Conservation (phyloP, 805 yeast genomes). For the Saccharomyces paradoxus region DNA sequence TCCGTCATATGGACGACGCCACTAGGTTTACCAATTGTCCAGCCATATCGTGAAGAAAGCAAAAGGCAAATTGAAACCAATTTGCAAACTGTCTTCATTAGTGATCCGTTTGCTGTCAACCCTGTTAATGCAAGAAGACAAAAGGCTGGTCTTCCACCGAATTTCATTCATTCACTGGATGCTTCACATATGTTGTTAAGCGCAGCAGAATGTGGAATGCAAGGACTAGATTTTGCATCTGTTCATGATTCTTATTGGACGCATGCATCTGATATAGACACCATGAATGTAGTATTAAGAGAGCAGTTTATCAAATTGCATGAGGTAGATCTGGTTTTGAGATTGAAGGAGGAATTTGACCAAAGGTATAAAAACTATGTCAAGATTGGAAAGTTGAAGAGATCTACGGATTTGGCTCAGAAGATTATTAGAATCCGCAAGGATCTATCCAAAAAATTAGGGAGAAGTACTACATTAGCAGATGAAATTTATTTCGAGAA, state of each 20-base stretch:
- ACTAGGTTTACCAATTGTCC: constrained; percentile 89
- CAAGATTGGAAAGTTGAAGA: constrained; percentile 49
- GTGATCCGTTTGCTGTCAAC: constrained; percentile 78
- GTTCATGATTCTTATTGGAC: constrained; percentile 99
- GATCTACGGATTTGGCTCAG: constrained; percentile 42
- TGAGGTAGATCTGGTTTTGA: constrained; percentile 59
- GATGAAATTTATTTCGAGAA: constrained; percentile 73
- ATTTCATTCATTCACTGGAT: constrained; percentile 88
- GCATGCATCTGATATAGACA: constrained; percentile 76
- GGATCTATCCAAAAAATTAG: constrained; percentile 40
- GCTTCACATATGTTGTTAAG: constrained; percentile 95
- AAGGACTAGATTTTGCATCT: constrained; percentile 71
- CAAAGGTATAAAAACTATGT: constrained; percentile 68
- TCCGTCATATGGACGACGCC: constrained; percentile 98
- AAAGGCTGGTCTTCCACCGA: constrained; percentile 90
- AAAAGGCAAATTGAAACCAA: constrained; percentile 67
- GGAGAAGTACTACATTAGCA: constrained; percentile 49
- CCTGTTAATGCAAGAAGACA: constrained; percentile 87
- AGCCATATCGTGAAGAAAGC: constrained; percentile 75
- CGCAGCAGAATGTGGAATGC: constrained; percentile 64
- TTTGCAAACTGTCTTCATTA: constrained; percentile 76
- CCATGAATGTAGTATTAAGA: constrained; percentile 63
- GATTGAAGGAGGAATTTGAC: constrained; percentile 70
- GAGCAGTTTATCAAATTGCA: constrained; percentile 75
- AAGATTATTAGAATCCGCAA: constrained; percentile 44